Percentiles rank a stretch among this genome's conserved stretches.
Evolutionary conservation across 306 rosid genomes (phyloP).

Genomic region (Vicia faba): DNA sequence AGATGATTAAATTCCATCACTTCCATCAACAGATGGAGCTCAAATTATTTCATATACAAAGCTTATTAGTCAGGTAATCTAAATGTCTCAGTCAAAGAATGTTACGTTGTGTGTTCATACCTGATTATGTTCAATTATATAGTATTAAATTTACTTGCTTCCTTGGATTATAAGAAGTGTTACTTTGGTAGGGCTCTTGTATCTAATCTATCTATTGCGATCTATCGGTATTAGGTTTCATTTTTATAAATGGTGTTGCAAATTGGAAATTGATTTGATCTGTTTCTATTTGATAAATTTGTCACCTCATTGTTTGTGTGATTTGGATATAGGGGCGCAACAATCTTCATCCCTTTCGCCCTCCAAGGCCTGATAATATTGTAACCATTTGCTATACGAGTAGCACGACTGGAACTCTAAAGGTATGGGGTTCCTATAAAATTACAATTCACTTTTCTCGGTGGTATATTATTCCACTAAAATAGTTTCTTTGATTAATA

Average conservation of each 20-base stretch:
- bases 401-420: conserved; percentile 99
- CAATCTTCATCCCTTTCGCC: conserved; percentile 75
- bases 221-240: conserved; percentile 18
- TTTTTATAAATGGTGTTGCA: conserved; percentile 23
- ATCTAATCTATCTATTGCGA: conserved; percentile 7
- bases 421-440: conserved; percentile 52
- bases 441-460: conserved; percentile 36
- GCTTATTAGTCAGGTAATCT: conserved; percentile 74
- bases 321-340: conserved; percentile 69
- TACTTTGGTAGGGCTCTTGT: conserved; percentile 26
- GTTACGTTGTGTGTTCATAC: conserved; percentile 9
- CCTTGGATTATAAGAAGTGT: conserved; percentile 24
- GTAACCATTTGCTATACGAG: conserved; percentile 97
- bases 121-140: background rate
- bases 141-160: conserved; percentile 16
- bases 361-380: conserved; percentile 80
- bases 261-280: conserved; percentile 32
- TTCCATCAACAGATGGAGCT: conserved; percentile 80
- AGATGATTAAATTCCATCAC: conserved; percentile 82
- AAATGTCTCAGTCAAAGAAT: conserved; percentile 33
- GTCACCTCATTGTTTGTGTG: conserved; percentile 28
- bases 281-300: conserved; percentile 29
- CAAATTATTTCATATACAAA: conserved; percentile 73
- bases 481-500: conserved; percentile 27
- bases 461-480: conserved; percentile 16